phyloP scores from a whole-genome alignment of 164 flowering plant species.

The Tetrastigma voinierianum region DNA sequence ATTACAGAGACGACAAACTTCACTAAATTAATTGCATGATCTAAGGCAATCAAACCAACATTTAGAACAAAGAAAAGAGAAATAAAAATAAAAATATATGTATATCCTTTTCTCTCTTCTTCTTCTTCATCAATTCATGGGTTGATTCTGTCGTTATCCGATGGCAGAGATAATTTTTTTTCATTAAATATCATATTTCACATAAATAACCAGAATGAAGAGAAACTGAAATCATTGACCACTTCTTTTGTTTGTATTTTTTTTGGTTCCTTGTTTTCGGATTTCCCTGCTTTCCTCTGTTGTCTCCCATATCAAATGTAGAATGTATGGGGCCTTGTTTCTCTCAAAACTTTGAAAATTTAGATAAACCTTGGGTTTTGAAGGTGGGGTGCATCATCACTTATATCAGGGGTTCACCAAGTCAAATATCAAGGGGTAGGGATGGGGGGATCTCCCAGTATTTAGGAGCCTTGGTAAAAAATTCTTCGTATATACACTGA shows the following conservation, averaged over 20 bases:
- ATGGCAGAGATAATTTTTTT: not conserved
- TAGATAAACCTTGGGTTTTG: slow-evolving; percentile 3
- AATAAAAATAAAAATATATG: not conserved
- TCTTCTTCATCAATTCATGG: slow-evolving; percentile 4
- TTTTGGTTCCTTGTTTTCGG: slow-evolving; percentile 1
- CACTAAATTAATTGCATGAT: slow-evolving; percentile 21
- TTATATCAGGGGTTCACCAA: slow-evolving; percentile 6
- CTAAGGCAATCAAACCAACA: slow-evolving; percentile 17
- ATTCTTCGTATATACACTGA: not conserved
- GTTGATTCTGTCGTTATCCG: slow-evolving; percentile 5
- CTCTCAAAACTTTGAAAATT: slow-evolving; percentile 10
- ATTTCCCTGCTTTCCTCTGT: not conserved
- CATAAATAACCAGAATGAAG: not conserved
- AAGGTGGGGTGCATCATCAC: slow-evolving; percentile 13
- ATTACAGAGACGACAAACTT: slow-evolving; percentile 20
- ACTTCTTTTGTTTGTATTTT: not conserved
- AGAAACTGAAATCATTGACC: slow-evolving; percentile 2
- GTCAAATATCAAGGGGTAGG: not conserved
- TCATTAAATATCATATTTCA: not conserved
- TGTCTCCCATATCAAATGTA: too few species aligned
- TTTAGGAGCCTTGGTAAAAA: slow-evolving; percentile 7
- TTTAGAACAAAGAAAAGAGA: not conserved
- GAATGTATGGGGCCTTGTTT: not conserved
- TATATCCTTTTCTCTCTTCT: not conserved
- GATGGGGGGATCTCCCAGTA: too few species aligned